phyloP scores from a whole-genome alignment of 176 grass and related monocot species.

The Aegilops bicornis region DNA sequence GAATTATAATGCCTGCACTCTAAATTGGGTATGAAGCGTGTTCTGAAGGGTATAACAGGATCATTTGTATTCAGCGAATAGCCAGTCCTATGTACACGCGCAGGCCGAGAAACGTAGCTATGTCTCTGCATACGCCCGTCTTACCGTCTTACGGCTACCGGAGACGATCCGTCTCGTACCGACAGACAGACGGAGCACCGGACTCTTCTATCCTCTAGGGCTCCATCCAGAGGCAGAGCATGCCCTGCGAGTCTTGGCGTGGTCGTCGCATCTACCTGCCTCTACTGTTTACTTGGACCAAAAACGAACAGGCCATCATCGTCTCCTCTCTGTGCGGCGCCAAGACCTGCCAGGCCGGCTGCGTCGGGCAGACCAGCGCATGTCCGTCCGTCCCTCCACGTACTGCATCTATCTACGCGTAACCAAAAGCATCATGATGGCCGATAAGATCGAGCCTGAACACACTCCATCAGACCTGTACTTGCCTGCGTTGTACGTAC shows the following conservation, averaged over 20 bases:
- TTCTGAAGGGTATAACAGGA: not conserved
- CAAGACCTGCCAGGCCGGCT: conserved; percentile 31
- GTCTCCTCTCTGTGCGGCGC: not conserved
- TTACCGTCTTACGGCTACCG: not conserved
- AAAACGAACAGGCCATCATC: conserved; percentile 8
- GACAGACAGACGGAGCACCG: not conserved
- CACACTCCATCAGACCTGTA: not conserved
- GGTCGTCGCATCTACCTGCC: not conserved
- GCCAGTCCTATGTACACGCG: not conserved
- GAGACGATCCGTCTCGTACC: not conserved
- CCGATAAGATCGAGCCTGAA: not conserved
- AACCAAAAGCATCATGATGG: not conserved
- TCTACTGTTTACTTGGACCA: not conserved
- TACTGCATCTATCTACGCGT: too few species aligned
- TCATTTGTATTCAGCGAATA: not conserved
- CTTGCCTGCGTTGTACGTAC: not conserved
- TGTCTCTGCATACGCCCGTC: too few species aligned
- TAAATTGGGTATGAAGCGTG: not conserved
- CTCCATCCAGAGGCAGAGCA: not conserved
- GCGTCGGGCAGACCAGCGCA: not conserved
- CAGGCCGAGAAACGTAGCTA: not conserved
- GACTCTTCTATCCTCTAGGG: not conserved
- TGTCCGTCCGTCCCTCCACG: not conserved
- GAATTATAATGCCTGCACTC: not conserved
- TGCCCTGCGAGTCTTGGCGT: not conserved